phyloP scores from a whole-genome alignment of 2,329 filamentous ascomycete genomes.

The Exophiala spinifera region DNA sequence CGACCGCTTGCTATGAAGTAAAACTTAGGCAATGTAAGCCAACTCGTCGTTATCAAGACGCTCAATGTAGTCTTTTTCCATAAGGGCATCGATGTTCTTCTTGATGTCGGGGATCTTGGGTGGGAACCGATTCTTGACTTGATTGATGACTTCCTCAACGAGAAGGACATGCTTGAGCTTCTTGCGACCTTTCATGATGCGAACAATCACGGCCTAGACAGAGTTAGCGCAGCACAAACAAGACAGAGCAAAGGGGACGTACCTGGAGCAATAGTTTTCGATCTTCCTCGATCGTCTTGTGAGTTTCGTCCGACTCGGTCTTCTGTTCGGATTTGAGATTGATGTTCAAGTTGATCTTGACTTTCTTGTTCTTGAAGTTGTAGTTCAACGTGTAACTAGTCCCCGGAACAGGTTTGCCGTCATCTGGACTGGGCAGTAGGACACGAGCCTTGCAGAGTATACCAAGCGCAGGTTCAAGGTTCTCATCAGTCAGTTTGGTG shows the following conservation, averaged over 20 bases:
- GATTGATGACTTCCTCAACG: constrained; percentile 90
- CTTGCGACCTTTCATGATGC: constrained; percentile 99
- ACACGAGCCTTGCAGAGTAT: constrained; percentile 94
- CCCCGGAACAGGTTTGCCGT: constrained; percentile 72
- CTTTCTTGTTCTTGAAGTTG: constrained; percentile 97
- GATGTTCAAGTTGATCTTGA: constrained; percentile 94
- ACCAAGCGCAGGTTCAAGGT: constrained; percentile 78
- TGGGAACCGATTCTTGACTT: constrained; percentile 88
- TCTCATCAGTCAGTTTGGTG: constrained; percentile 75
- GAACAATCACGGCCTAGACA: constrained; percentile 86
- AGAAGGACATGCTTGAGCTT: constrained; percentile 96
- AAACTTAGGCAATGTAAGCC: constrained; percentile 77
- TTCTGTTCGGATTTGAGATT: constrained; percentile 94
- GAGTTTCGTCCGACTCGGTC: constrained; percentile 92
- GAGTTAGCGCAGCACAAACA: constrained; percentile 24
- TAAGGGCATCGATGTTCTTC: constrained; percentile 97
- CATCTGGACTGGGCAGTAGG: constrained; percentile 66
- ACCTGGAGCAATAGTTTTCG: constrained; percentile 95
- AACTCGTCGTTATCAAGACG: constrained; percentile 91
- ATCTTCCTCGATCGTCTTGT: constrained; percentile 99
- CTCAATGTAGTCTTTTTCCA: constrained; percentile 99
- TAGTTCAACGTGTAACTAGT: constrained; percentile 84
- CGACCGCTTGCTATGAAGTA: neutral
- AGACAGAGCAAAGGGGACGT: constrained; percentile 43
- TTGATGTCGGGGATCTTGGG: constrained; percentile 96